Conservation (phyloP, 2,329 filamentous ascomycete genomes). For the Alternaria sp. region DNA sequence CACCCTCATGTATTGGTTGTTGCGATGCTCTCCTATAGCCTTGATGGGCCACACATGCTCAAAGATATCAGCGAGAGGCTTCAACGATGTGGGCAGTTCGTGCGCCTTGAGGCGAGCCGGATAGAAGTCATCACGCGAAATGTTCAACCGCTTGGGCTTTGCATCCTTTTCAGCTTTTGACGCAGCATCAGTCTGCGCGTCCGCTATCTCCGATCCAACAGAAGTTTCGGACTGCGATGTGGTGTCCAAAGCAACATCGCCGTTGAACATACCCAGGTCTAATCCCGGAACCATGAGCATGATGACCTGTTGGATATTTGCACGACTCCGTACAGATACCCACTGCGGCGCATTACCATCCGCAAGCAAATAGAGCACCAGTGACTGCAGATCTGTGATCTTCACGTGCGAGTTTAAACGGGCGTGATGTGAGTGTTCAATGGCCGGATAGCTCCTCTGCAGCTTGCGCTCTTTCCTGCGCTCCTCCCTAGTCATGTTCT, state of each 20-base stretch:
- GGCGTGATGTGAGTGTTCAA: conserved; percentile 63
- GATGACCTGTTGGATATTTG: conserved; percentile 75
- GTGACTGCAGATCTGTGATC: conserved; percentile 65
- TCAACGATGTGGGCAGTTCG: conserved; percentile 54
- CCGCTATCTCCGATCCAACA: conserved; percentile 7
- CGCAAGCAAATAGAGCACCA: conserved; percentile 68
- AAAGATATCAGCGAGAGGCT: conserved; percentile 82
- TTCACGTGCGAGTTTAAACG: conserved; percentile 64
- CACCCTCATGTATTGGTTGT: conserved; percentile 68
- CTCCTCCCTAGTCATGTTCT: conserved; percentile 30
- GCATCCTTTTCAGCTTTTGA: conserved; percentile 17
- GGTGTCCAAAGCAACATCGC: conserved; percentile 47
- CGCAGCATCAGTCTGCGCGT: conserved; percentile 24
- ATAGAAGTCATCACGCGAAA: conserved; percentile 61
- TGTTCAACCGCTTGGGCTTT: conserved; percentile 42
- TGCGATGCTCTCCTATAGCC: conserved; percentile 82
- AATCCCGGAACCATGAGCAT: conserved; percentile 91
- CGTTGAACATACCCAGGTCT: conserved; percentile 87
- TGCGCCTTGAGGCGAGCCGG: conserved; percentile 55
- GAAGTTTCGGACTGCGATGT: conserved; percentile 6
- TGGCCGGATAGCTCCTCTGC: conserved; percentile 49
- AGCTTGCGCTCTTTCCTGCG: conserved; percentile 45
- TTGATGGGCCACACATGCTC: conserved; percentile 87
- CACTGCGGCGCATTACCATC: conserved; percentile 68
- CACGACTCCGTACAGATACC: conserved; percentile 67